A percentile compares a stretch with the other conserved stretches of the same genome.
Evolutionary conservation across 164 flowering plant genomes (phyloP).

Genomic region (Piper betle): DNA sequence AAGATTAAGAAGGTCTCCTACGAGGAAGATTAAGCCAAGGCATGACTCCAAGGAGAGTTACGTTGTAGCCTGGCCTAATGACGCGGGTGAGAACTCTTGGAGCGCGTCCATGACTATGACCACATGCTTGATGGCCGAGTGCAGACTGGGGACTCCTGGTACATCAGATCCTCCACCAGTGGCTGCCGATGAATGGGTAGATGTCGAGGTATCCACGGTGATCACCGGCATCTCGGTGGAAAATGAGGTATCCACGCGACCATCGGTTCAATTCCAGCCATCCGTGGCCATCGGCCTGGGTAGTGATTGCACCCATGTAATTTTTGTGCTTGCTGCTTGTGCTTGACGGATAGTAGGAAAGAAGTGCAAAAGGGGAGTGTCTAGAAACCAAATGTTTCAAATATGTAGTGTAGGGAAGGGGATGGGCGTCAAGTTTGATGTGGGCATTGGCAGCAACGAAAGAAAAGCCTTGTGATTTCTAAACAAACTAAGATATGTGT

Average conservation of each 20-base stretch:
- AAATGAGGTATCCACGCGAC: too few species aligned
- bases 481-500: not conserved
- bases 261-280: not conserved
- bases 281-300: not conserved
- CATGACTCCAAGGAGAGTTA: slow-evolving; percentile 42
- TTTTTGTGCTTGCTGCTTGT: too few species aligned
- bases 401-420: not conserved
- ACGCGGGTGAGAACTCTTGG: slow-evolving; percentile 25
- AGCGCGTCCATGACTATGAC: slow-evolving; percentile 38
- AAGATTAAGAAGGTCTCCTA: slow-evolving; percentile 4
- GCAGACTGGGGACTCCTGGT: slow-evolving; percentile 8
- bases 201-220: not conserved
- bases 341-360: not conserved
- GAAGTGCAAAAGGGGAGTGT: not conserved
- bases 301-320: not conserved
- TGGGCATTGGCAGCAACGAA: not conserved
- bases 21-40: slow-evolving; percentile 48
- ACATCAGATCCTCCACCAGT: slow-evolving; percentile 1
- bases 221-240: too few species aligned
- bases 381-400: not conserved
- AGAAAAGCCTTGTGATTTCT: not conserved
- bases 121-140: slow-evolving; percentile 12
- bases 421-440: not conserved
- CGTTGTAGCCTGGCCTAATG: slow-evolving; percentile 12
- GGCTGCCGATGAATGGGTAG: not conserved